These are phyloP conservation scores for Gryganskiella cystojenkinii DNA, from an alignment of 192 early-diverging fungal genomes.

Conservation along the genomic window DNA sequence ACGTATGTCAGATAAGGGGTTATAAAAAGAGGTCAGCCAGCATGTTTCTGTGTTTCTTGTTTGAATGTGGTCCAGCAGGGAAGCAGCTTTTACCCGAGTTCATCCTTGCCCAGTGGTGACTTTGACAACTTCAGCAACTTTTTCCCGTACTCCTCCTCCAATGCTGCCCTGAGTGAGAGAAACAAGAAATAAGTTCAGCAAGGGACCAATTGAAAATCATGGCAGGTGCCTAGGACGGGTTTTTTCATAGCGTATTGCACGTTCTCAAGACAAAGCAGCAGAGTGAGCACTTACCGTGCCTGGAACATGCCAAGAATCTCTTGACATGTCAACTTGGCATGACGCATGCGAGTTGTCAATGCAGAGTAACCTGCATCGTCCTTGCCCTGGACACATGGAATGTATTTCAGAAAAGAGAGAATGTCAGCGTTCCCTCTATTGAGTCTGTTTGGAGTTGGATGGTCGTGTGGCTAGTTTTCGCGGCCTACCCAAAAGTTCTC, in stretches of 20 bases:
- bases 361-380: slow-evolving; percentile 78
- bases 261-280: no score
- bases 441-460: not conserved
- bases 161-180: slow-evolving; percentile 69
- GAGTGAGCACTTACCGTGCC: slow-evolving; percentile 51
- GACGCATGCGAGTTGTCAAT: slow-evolving; percentile 72
- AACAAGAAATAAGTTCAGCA: not conserved
- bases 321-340: slow-evolving; percentile 74
- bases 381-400: slow-evolving; percentile 54
- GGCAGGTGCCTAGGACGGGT: no score
- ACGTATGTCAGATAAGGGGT: not conserved
- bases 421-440: not conserved
- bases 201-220: not conserved
- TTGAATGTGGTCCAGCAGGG: no score
- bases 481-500: slow-evolving; percentile 48
- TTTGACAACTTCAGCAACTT: slow-evolving; percentile 70
- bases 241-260: not conserved
- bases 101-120: slow-evolving; percentile 70
- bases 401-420: not conserved
- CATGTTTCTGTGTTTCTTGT: no score
- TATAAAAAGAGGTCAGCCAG: not conserved
- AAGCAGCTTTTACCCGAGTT: slow-evolving; percentile 64
- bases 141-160: slow-evolving; percentile 81
- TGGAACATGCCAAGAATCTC: slow-evolving; percentile 73
- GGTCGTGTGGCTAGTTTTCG: not conserved